Evolutionary conservation across 768 basidiomycete species (phyloP).

Genomic region (Leccinum broughii): DNA sequence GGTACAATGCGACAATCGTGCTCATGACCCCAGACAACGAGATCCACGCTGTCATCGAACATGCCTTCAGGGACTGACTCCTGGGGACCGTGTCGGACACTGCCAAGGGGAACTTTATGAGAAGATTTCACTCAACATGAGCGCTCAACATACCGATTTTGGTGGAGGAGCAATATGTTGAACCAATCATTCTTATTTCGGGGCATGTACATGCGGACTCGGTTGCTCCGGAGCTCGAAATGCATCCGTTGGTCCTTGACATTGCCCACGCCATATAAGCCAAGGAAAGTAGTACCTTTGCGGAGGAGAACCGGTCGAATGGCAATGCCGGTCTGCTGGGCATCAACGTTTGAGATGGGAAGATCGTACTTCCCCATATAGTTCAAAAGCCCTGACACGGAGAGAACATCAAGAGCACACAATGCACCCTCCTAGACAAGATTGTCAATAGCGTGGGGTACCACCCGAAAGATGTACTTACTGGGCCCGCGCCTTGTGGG

Average conservation of each 20-base stretch:
- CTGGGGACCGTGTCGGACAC: slow-evolving; percentile 93
- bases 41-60: slow-evolving; percentile 93
- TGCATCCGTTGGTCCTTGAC: slow-evolving; percentile 97
- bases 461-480: slow-evolving; percentile 38
- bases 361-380: slow-evolving; percentile 98
- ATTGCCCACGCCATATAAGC: slow-evolving; percentile 94
- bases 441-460: neutral
- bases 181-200: slow-evolving; percentile 91
- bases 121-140: neutral
- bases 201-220: slow-evolving; percentile 97
- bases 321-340: slow-evolving; percentile 72
- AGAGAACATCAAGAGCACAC: slow-evolving; percentile 92
- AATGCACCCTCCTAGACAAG: slow-evolving; percentile 84
- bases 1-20: no score
- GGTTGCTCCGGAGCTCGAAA: slow-evolving; percentile 89
- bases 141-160: slow-evolving; percentile 71
- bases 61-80: slow-evolving; percentile 94
- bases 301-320: slow-evolving; percentile 88
- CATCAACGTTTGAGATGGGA: slow-evolving; percentile 64
- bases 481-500: slow-evolving; percentile 92
- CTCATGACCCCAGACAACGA: slow-evolving; percentile 98
- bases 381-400: slow-evolving; percentile 90
- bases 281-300: slow-evolving; percentile 86
- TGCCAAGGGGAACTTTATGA: slow-evolving; percentile 34
- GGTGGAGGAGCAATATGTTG: slow-evolving; percentile 90